Evolutionary conservation across 306 rosid species (phyloP), one percentile per base, ranked within the genome.

Genomic region (Acmispon strigosus): DNA sequence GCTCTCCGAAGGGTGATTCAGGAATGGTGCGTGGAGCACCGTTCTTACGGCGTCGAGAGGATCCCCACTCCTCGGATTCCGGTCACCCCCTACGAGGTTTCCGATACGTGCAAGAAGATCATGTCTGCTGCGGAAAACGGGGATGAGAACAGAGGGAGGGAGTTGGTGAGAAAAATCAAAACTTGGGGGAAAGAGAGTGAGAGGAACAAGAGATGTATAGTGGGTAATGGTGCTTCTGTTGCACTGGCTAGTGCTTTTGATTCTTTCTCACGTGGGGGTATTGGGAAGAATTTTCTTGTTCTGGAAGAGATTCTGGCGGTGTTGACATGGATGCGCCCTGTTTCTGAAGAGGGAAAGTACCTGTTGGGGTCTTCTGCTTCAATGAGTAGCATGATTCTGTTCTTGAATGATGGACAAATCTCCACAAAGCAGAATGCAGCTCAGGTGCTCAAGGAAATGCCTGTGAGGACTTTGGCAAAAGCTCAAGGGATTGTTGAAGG

Each of bases 21-120:
- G 11, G 96, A 86, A 22, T 92, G 96, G 98, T 92, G 98, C 43
- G 96, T 90, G 1, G 73, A 81, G 18, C 84, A 90, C 54, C 84
- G 82, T 1, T 88, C 89, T 2, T 20, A 27, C 6, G 98, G 98
- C 11, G 62, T 92, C 5, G 98, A 92, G 18, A 79, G 96, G 43
- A 90, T 90, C 61, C 98, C 98, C 1, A 93, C 96, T 3, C 96
- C 93, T 8, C 72, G 96, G 22, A 85, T 90, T 20, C 98, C 96
- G 0, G 86, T 84, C 0, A 5, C 88, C 0, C 74, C 70, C 2
- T 68, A 56, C 19, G 85, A 90, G 71, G 89, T 90, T 20, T 58
- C 83, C 0, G 82, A 86, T 24, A 34, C 66, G 13, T 85, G 83
- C 16, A 73, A 75, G 15, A 84, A 66, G 71, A 69, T 93, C 17